Evolutionary conservation across 2,329 filamentous ascomycete genomes (phyloP).

Genomic region (Sphaerostilbella broomeana): DNA sequence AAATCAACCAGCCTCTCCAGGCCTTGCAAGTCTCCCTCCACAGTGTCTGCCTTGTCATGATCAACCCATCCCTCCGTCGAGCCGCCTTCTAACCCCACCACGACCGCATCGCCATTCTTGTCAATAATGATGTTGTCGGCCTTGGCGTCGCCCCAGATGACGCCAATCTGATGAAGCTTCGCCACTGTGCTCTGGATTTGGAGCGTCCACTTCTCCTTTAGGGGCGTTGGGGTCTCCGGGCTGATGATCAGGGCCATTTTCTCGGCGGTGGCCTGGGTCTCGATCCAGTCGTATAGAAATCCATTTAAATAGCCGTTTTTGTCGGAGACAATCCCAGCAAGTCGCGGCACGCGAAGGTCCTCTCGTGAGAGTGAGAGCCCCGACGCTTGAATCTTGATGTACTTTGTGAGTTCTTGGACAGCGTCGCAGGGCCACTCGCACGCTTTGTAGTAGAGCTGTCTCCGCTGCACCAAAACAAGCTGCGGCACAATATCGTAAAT

Average conservation of each 20-base stretch:
- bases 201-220: conserved; percentile 5
- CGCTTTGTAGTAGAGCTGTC: conserved; percentile 12
- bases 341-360: conserved; percentile 1
- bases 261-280: not conserved
- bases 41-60: not conserved
- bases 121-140: conserved; percentile 26
- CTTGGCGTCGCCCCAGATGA: conserved; percentile 28
- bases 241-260: conserved; percentile 1
- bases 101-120: conserved; percentile 21
- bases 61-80: not conserved
- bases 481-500: conserved; percentile 10
- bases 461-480: conserved; percentile 14
- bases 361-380: not conserved
- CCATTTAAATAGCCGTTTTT: not conserved
- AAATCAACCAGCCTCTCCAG: not conserved
- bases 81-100: conserved; percentile 25
- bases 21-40: not conserved
- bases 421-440: conserved; percentile 10
- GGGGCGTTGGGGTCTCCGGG: not conserved
- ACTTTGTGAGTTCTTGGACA: conserved; percentile 10
- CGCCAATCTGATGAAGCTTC: conserved; percentile 18
- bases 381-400: conserved; percentile 1
- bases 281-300: conserved; percentile 4
- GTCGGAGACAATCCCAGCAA: conserved; percentile 7
- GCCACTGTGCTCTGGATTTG: conserved; percentile 1